phyloP scores from a whole-genome alignment of 441 rosid species.

The Isatis lusitanica region DNA sequence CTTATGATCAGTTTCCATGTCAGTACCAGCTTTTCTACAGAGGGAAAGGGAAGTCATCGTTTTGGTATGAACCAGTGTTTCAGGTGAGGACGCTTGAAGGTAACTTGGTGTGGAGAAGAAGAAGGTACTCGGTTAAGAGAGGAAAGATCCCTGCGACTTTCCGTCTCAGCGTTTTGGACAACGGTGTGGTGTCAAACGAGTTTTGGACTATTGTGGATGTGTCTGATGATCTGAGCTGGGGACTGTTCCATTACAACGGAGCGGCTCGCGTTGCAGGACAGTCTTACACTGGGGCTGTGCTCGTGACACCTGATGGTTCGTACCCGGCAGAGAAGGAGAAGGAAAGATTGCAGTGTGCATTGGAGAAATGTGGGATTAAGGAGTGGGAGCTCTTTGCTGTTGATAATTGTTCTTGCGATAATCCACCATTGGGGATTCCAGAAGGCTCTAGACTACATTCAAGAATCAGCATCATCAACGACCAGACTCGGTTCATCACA shows the following conservation, averaged over 20 bases:
- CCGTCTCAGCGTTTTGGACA: slow-evolving; percentile 78
- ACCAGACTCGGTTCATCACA: background rate
- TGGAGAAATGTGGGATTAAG: slow-evolving; percentile 77
- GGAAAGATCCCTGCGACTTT: slow-evolving; percentile 71
- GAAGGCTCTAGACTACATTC: slow-evolving; percentile 69
- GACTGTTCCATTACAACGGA: slow-evolving; percentile 78
- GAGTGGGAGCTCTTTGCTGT: slow-evolving; percentile 85
- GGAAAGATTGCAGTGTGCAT: slow-evolving; percentile 47
- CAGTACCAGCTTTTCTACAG: slow-evolving; percentile 87
- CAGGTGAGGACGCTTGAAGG: slow-evolving; percentile 78
- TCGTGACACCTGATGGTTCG: slow-evolving; percentile 76
- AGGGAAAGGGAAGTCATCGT: slow-evolving; percentile 88
- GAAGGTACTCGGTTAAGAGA: slow-evolving; percentile 79
- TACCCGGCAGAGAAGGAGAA: slow-evolving; percentile 56
- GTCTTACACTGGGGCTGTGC: slow-evolving; percentile 87
- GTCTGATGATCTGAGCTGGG: slow-evolving; percentile 84
- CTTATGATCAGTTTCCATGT: slow-evolving; percentile 93
- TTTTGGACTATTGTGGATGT: slow-evolving; percentile 86
- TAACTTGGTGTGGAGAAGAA: slow-evolving; percentile 75
- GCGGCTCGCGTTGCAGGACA: slow-evolving; percentile 93
- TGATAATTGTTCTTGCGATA: slow-evolving; percentile 68
- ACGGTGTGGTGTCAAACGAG: slow-evolving; percentile 91
- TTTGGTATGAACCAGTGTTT: slow-evolving; percentile 94
- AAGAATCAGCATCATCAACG: slow-evolving; percentile 30
- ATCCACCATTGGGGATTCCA: slow-evolving; percentile 80